Evolutionary conservation across 768 basidiomycete genomes (phyloP), one percentile per base, ranked within the genome.

Genomic region (Xerocomellus intermedius): DNA sequence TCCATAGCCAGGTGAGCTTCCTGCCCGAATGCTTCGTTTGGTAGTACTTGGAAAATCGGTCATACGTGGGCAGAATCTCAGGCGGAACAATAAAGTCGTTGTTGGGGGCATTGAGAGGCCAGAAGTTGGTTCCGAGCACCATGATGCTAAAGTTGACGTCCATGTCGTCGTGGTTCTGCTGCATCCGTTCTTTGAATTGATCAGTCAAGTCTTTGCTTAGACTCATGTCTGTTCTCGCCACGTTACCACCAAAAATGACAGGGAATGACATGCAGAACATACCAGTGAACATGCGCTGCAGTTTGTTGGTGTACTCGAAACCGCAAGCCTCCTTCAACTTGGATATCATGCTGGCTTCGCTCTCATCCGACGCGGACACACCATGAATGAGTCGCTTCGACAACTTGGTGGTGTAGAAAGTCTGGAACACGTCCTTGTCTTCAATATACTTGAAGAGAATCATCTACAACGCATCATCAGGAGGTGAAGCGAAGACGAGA

Each of bases 391-490:
- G 84, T 57, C 96, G 93, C 69, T 91, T 91, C 35, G 91, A 91
- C 22, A 98, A 74, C 71, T 92, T 95, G 59, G 92, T 96, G 16
- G 89, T 90, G 75, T 99, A 98, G 80, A 96, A 98, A 17, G 90
- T 90, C 68, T 96, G 94, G 85, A 98, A 99, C 13, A 98, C 92
- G 61, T 99, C 96, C 77, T 97, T 97, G 79, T 98, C 95, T 69
- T 95, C 93, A 64, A 98, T 89, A 73, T 97, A 98, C 70, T 94
- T 94, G 89, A 99, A 97, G 46, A 98, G 76, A 14, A 91, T 80
- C 94, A 98, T 97, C 96, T 98, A 66, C 2, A 58, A 36, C 14
- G 26, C 36, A 47, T 50, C 55, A 30, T 69, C 38, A 62, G 10
- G 7, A 12, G 8, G 28, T 28, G 22, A 22, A 33, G 13, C 43